Base-by-base conservation (phyloP, 176 grass and related monocot species). In the Aegilops umbellulata region DNA sequence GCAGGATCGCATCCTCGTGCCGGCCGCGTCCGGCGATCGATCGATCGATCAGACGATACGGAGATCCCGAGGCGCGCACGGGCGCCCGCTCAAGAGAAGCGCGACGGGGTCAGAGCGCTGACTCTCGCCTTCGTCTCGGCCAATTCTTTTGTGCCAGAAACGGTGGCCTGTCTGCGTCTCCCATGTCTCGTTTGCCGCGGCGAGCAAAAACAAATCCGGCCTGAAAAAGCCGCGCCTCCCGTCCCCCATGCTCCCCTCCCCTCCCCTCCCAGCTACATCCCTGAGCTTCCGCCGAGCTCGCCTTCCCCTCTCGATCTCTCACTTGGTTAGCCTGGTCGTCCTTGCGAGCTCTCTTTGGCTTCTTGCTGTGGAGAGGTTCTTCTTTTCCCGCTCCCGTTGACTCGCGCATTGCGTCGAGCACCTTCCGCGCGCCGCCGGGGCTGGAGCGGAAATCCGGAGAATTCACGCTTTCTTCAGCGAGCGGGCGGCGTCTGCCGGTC, bases 401-500 rank as follows among this genome's bases (percentile, higher is more conserved):
- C 77, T 81, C 70, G 9, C 62, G 77, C 86, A 88, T 91, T 88
- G 30, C 86, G 86, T 71, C 82, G 86, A 91, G 82, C 82, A 81
- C 39, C 38, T 53, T 32, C 12, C 49, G 70, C 19, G 26, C 49
- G 74, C 30, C 65, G 42, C 16, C 4, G 39, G 10, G 10, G 15
- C 3, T 4, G 76, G 46, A 60, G 12, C 42, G 20, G 78, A 6
- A 30, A 34, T 22, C 82, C 76, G 49, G 49, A 27, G 71, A 38
- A 30, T 69, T 23, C 19, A 4, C 39, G 12, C 8, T 73, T 20
- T 24, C 39, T 17, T 36, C 42, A 19, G 47, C 58, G n/a, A 63
- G 12, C 34, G 68, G 61, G 22, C 66, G 66, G 10, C 42, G 10
- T 35, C 55, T 86, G 74, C 30, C 14, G 41, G 57, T 31, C 13